Conservation (phyloP, 768 basidiomycete genomes). For the Dacryopinax primogenitus region DNA sequence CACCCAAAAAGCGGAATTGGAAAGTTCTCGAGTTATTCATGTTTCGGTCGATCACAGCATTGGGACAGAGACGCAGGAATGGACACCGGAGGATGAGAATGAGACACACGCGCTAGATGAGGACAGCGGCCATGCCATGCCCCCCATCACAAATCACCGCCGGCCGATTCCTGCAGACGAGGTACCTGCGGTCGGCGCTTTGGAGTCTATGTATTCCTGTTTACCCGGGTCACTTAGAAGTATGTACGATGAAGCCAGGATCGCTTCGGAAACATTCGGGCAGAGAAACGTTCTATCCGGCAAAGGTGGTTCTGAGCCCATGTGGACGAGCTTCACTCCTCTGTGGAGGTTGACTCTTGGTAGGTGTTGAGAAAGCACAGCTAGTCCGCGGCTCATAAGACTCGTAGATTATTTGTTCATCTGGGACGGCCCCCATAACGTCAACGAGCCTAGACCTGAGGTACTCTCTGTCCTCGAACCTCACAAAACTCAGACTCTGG, state of each 20-base stretch:
- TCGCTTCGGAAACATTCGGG: constrained; percentile 37
- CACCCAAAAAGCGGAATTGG: constrained; percentile 41
- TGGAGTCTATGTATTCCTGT: constrained; percentile 23
- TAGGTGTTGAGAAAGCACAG: constrained; percentile 23
- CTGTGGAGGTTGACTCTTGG: constrained; percentile 76
- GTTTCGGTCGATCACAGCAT: constrained; percentile 18
- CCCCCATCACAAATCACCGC: too few relatives aligned
- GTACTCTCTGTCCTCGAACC: constrained; percentile 49
- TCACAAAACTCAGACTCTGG: constrained; percentile 44
- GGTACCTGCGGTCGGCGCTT: not conserved
- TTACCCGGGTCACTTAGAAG: constrained; percentile 31
- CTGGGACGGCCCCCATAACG: constrained; percentile 33
- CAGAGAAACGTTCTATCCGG: constrained; percentile 34
- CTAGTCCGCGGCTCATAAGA: constrained; percentile 1
- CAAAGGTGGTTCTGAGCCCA: constrained; percentile 56
- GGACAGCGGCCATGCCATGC: too few relatives aligned
- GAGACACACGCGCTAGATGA: too few relatives aligned
- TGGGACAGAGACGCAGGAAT: too few relatives aligned
- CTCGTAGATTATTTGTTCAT: constrained; percentile 80
- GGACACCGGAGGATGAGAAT: constrained; percentile 28
- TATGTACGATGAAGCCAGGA: constrained; percentile 49
- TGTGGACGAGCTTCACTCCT: constrained; percentile 81
- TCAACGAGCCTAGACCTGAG: constrained; percentile 23
- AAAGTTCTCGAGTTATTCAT: constrained; percentile 42
- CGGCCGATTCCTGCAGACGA: too few relatives aligned